A percentile compares a stretch with the other conserved stretches of the same genome.
Evolutionary conservation across 495 filamentous ascomycete species (phyloP).

Genomic region (Penicillium roqueforti): DNA sequence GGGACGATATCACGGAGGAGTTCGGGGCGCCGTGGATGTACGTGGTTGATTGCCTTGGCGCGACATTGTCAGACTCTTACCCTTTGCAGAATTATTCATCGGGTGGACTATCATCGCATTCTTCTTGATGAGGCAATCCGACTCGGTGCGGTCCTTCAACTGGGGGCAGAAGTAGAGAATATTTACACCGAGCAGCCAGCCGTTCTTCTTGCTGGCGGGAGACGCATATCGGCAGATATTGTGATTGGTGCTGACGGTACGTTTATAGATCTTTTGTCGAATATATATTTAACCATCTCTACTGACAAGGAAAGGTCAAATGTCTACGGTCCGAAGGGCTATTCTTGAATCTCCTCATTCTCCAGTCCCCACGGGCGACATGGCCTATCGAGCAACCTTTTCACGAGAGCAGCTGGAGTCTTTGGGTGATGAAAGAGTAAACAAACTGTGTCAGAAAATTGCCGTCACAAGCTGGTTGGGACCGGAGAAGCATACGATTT

Average conservation of each 20-base stretch:
- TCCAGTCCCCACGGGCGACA: conserved; percentile 52
- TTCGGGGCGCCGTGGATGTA: conserved; percentile 27
- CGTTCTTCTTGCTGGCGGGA: not conserved
- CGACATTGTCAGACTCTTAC: not conserved
- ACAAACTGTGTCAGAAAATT: conserved; percentile 22
- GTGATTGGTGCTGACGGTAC: conserved; percentile 11
- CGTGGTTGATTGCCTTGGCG: not conserved
- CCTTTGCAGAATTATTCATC: conserved; percentile 15
- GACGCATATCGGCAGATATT: conserved; percentile 4
- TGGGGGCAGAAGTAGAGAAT: not conserved
- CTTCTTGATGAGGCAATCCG: conserved; percentile 23
- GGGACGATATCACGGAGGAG: conserved; percentile 13
- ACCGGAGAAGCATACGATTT: conserved; percentile 52
- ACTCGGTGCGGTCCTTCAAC: conserved; percentile 35
- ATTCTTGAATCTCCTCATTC: conserved; percentile 35
- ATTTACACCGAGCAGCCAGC: not conserved
- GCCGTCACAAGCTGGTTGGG: conserved; percentile 39
- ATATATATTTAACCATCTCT: conserved; percentile 33
- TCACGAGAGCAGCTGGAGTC: conserved; percentile 44
- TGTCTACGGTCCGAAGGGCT: conserved; percentile 36
- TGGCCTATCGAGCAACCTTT: conserved; percentile 58
- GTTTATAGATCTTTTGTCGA: conserved; percentile 11
- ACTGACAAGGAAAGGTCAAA: conserved; percentile 31
- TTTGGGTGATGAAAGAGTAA: conserved; percentile 38
- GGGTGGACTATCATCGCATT: not conserved